Evolutionary conservation across 2,329 filamentous ascomycete genomes (phyloP).

Genomic region (Pseudohalonectria lignicola): DNA sequence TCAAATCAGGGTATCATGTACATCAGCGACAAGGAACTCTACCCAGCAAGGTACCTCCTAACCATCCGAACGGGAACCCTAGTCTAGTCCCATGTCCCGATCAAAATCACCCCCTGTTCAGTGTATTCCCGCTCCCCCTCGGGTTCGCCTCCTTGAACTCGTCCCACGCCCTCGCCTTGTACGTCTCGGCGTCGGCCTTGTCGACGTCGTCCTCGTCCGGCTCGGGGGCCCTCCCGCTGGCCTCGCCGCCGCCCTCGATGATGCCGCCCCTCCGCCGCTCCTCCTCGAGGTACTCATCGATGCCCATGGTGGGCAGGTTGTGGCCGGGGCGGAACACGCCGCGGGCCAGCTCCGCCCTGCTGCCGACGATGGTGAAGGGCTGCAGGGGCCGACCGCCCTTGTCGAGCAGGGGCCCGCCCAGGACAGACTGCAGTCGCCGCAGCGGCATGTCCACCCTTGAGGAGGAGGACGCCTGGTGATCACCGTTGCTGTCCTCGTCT

Average conservation of each 20-base stretch:
- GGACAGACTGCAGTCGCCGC: conserved; percentile 34
- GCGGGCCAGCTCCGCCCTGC: conserved; percentile 61
- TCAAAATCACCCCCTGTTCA: conserved; percentile 67
- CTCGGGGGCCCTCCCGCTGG: conserved; percentile 55
- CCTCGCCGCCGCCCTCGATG: conserved; percentile 79
- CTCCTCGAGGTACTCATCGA: conserved; percentile 95
- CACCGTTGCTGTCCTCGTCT: conserved; percentile 15
- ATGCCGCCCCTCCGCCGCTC: conserved; percentile 77
- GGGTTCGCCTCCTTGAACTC: conserved; percentile 88
- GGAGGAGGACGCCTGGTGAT: conserved; percentile 50
- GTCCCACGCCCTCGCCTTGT: conserved; percentile 93
- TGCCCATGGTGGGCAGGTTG: conserved; percentile 92
- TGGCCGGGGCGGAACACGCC: conserved; percentile 87
- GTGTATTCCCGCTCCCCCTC: conserved; percentile 69
- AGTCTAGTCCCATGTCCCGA: too few relatives aligned
- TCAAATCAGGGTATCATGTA: too few relatives aligned
- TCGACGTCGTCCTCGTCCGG: conserved; percentile 84
- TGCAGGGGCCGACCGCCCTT: conserved; percentile 74
- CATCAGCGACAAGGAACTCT: too few relatives aligned
- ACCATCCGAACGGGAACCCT: too few relatives aligned
- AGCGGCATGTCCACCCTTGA: conserved; percentile 63
- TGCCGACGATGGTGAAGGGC: conserved; percentile 79
- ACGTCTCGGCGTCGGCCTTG: conserved; percentile 78
- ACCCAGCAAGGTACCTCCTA: too few relatives aligned
- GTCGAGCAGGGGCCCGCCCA: conserved; percentile 64